Percentiles rank a stretch among this genome's conserved stretches.
Conservation (phyloP, 2,329 filamentous ascomycete species). For the Aciculosporium take region DNA sequence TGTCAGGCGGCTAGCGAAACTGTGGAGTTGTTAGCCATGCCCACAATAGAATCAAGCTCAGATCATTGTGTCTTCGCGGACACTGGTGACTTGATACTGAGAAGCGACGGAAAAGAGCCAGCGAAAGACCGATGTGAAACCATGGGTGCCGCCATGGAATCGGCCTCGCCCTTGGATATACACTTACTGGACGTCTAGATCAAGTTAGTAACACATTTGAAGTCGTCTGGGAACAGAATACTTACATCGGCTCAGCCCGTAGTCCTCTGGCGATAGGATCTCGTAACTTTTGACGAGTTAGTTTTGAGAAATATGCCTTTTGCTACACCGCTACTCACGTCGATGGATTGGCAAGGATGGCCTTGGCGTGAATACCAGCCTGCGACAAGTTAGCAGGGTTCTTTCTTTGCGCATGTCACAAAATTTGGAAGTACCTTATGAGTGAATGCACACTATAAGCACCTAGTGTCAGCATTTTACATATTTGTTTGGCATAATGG, state of each 20-base stretch:
- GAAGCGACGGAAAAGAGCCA: neutral
- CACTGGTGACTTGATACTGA: neutral
- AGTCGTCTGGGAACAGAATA: neutral
- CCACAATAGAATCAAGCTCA: neutral
- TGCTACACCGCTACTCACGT: neutral
- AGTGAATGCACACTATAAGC: slow-evolving; percentile 1
- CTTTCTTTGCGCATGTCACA: neutral
- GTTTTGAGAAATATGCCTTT: neutral
- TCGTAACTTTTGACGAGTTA: slow-evolving; percentile 50
- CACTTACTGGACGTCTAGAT: slow-evolving; percentile 2
- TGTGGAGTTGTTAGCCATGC: neutral
- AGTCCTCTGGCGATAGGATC: slow-evolving; percentile 71
- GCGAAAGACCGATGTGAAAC: neutral
- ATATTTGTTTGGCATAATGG: no score
- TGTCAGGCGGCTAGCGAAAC: slow-evolving; percentile 35
- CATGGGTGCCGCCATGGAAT: neutral
- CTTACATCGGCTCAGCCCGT: slow-evolving; percentile 7
- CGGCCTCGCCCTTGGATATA: neutral
- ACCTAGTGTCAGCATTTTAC: neutral
- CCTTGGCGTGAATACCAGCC: slow-evolving; percentile 22
- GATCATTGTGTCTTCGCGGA: neutral
- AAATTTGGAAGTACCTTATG: neutral
- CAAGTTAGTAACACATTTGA: neutral
- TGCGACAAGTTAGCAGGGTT: neutral
- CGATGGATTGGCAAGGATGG: slow-evolving; percentile 6